These are phyloP conservation scores for Fusarium gaditjirri DNA, from an alignment of 2,329 filamentous ascomycete genomes.

Conservation along the genomic window DNA sequence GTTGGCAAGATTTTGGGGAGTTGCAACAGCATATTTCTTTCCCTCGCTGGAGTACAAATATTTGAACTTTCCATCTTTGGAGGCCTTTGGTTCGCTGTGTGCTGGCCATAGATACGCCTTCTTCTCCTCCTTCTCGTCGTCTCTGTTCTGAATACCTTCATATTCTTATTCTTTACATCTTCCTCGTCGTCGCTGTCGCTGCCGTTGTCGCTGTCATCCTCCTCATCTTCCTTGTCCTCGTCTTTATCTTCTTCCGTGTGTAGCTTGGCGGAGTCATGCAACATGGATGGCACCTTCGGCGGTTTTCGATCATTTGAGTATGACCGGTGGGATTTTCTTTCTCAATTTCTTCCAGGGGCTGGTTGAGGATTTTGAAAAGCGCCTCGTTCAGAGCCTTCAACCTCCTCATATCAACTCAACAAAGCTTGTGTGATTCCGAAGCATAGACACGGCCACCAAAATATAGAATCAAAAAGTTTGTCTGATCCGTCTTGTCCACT, in stretches of 20 bases:
- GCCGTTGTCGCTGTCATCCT: not conserved
- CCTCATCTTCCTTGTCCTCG: not conserved
- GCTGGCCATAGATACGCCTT: not conserved
- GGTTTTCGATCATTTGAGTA: not conserved
- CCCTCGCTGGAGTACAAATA: not conserved
- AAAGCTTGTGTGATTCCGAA: not conserved
- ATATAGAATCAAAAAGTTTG: not conserved
- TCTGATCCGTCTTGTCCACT: not conserved
- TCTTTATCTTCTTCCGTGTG: not conserved
- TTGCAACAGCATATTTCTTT: not conserved
- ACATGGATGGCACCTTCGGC: not conserved
- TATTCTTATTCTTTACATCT: not conserved
- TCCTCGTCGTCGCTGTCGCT: not conserved
- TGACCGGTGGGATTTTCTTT: not conserved
- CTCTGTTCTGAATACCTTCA: not conserved
- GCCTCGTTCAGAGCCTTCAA: not conserved
- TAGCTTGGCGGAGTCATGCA: not conserved
- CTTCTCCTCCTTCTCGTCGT: not conserved
- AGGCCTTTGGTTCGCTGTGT: not conserved
- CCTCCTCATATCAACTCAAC: not conserved
- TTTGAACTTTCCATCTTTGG: not conserved
- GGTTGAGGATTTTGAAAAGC: not conserved
- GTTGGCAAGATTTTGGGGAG: not conserved
- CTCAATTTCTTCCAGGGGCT: not conserved
- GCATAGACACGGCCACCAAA: not conserved